Evolutionary conservation across 768 basidiomycete genomes (phyloP).

Genomic region (Megacollybia marginata): DNA sequence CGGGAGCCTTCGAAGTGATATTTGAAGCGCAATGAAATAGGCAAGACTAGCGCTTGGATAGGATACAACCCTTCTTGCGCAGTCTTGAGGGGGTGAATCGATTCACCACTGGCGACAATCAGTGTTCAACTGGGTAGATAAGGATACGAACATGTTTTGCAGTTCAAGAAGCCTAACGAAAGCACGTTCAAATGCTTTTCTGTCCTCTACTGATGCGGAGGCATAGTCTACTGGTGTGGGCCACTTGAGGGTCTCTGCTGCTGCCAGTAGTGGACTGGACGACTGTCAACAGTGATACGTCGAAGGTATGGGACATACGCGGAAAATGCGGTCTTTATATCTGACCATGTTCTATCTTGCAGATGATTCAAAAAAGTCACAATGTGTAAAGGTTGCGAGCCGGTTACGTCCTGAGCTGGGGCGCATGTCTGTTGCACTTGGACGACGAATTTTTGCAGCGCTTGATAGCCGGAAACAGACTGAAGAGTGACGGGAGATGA

Average conservation of each 20-base stretch:
- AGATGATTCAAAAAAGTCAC: slow-evolving; percentile 53
- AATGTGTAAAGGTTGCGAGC: slow-evolving; percentile 50
- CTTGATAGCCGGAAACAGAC: slow-evolving; percentile 49
- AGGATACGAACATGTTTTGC: slow-evolving; percentile 62
- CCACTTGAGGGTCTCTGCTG: slow-evolving; percentile 80
- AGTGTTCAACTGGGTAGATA: slow-evolving; percentile 1
- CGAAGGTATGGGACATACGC: slow-evolving; percentile 36
- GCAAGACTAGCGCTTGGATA: slow-evolving; percentile 75
- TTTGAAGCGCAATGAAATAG: slow-evolving; percentile 82
- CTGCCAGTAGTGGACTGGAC: slow-evolving; percentile 50
- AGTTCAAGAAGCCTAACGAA: slow-evolving; percentile 73
- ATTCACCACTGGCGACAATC: slow-evolving; percentile 39
- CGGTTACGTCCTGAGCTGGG: slow-evolving; percentile 35
- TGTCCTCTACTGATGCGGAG: slow-evolving; percentile 37
- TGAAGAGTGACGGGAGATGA: slow-evolving; percentile 33
- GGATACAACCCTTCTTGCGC: slow-evolving; percentile 69
- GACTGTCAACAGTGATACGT: slow-evolving; percentile 3
- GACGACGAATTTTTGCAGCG: slow-evolving; percentile 53
- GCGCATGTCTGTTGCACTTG: slow-evolving; percentile 39
- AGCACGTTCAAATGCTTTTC: slow-evolving; percentile 63
- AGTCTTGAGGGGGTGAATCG: slow-evolving; percentile 23
- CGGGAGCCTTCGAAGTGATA: slow-evolving; percentile 89
- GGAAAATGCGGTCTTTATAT: slow-evolving; percentile 60
- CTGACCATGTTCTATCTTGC: slow-evolving; percentile 68
- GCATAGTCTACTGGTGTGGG: slow-evolving; percentile 68